Percentiles rank a stretch among this genome's conserved stretches.
These are phyloP conservation scores for Malbranchea zuffiana DNA, from an alignment of 2,329 filamentous ascomycete genomes.

Conservation along the genomic window DNA sequence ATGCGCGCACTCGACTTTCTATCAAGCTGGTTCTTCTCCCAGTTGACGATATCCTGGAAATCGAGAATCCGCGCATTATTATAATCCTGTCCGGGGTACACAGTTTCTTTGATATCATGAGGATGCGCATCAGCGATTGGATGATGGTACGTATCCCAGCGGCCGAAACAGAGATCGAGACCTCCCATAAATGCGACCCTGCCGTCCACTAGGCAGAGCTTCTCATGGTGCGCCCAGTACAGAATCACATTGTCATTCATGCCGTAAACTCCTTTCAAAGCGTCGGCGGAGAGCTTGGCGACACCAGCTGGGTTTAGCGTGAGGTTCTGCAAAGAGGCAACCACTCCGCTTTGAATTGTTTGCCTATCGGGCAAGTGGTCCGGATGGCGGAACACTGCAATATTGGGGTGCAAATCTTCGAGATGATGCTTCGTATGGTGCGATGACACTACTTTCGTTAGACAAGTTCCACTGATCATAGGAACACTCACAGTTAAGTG, in stretches of 20 bases:
- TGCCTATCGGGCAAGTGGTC: conserved; percentile 71
- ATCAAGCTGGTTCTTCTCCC: conserved; percentile 84
- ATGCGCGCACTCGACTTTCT: conserved; percentile 89
- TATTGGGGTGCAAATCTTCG: conserved; percentile 90
- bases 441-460: conserved; percentile 44
- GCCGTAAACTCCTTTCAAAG: conserved; percentile 69
- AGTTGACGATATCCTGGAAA: conserved; percentile 80
- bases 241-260: conserved; percentile 75
- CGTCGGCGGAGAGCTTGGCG: conserved; percentile 58
- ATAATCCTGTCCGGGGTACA: conserved; percentile 94
- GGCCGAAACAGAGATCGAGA: conserved; percentile 86
- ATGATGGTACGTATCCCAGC: conserved; percentile 85
- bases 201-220: conserved; percentile 93
- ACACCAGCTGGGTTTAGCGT: conserved; percentile 45
- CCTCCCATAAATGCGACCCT: conserved; percentile 85
- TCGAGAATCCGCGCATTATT: conserved; percentile 97
- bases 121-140: conserved; percentile 79
- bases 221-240: conserved; percentile 98
- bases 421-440: conserved; percentile 90
- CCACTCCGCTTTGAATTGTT: conserved; percentile 49
- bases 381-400: conserved; percentile 80
- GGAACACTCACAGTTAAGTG: conserved; percentile 58
- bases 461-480: neutral
- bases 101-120: conserved; percentile 53
- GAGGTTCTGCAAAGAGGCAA: conserved; percentile 46